A percentile compares a stretch with the other conserved stretches of the same genome.
Conservation (phyloP, 2,329 filamentous ascomycete species). For the Venturiaceae sp. region DNA sequence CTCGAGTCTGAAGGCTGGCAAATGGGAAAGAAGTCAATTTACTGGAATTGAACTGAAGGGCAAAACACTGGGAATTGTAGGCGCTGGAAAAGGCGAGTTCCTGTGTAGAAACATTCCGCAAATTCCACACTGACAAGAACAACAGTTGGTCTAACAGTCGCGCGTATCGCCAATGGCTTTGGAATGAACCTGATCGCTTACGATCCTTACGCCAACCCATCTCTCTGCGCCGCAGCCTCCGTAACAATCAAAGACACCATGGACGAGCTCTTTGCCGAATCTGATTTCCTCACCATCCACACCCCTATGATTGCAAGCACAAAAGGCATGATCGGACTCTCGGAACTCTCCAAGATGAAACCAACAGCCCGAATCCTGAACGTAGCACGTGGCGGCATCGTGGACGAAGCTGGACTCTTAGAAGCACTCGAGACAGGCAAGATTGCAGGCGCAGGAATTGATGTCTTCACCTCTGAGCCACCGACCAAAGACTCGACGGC, state of each 20-base stretch:
- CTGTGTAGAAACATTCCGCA: neutral
- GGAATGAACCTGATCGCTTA: constrained; percentile 68
- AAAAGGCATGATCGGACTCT: constrained; percentile 58
- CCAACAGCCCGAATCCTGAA: constrained; percentile 65
- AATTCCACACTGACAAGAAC: neutral
- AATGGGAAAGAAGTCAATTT: constrained; percentile 66
- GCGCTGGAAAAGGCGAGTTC: constrained; percentile 59
- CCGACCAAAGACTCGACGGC: constrained; percentile 50
- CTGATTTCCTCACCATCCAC: constrained; percentile 73
- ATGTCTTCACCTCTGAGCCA: constrained; percentile 72
- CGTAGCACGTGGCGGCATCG: constrained; percentile 69
- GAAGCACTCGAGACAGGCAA: constrained; percentile 59
- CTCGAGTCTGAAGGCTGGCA: constrained; percentile 57
- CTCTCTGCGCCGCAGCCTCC: constrained; percentile 59
- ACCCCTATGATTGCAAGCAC: constrained; percentile 72
- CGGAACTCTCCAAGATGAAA: constrained; percentile 64
- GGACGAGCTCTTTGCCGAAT: constrained; percentile 50
- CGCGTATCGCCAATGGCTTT: constrained; percentile 66
- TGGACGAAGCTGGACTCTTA: constrained; percentile 65
- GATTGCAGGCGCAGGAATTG: constrained; percentile 68
- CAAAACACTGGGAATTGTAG: constrained; percentile 68
- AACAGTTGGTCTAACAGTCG: constrained; percentile 64
- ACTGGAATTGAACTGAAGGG: constrained; percentile 70
- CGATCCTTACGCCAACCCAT: constrained; percentile 67
- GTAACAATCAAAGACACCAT: constrained; percentile 53